These are phyloP conservation scores for Irpex sp. DNA, from an alignment of 1,284 basidiomycete genomes.

Conservation along the genomic window DNA sequence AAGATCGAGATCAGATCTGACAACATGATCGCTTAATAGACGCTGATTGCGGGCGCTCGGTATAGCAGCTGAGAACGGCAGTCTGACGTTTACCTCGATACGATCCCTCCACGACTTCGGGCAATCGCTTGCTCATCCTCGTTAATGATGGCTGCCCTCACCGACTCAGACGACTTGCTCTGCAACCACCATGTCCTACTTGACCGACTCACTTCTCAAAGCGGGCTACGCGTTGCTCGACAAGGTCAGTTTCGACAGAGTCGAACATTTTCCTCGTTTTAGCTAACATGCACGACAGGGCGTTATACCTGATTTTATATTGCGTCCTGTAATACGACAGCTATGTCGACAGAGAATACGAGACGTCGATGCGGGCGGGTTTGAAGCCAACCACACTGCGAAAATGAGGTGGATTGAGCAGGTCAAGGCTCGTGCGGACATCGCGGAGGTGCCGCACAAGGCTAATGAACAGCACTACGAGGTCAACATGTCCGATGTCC, in stretches of 20 bases:
- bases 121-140: neutral
- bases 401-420: slow-evolving; percentile 66
- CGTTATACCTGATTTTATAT: slow-evolving; percentile 57
- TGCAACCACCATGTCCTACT: slow-evolving; percentile 8
- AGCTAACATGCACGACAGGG: slow-evolving; percentile 32
- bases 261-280: neutral
- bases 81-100: slow-evolving; percentile 21
- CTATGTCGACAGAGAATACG: slow-evolving; percentile 59
- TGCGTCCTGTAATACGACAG: slow-evolving; percentile 57
- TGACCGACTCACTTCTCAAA: slow-evolving; percentile 13
- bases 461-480: slow-evolving; percentile 83
- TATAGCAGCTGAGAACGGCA: too few species aligned
- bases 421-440: slow-evolving; percentile 46
- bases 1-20: too few species aligned
- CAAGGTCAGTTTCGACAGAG: slow-evolving; percentile 17
- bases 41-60: too few species aligned
- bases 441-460: slow-evolving; percentile 67
- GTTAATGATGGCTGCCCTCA: slow-evolving; percentile 21
- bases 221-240: slow-evolving; percentile 26
- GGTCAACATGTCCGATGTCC: slow-evolving; percentile 31
- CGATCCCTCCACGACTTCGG: slow-evolving; percentile 7
- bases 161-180: slow-evolving; percentile 14
- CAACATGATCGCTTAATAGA: too few species aligned
- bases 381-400: slow-evolving; percentile 60
- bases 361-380: slow-evolving; percentile 58